Conservation (phyloP, 164 flowering plant genomes). For the Euptelea pleiosperma region DNA sequence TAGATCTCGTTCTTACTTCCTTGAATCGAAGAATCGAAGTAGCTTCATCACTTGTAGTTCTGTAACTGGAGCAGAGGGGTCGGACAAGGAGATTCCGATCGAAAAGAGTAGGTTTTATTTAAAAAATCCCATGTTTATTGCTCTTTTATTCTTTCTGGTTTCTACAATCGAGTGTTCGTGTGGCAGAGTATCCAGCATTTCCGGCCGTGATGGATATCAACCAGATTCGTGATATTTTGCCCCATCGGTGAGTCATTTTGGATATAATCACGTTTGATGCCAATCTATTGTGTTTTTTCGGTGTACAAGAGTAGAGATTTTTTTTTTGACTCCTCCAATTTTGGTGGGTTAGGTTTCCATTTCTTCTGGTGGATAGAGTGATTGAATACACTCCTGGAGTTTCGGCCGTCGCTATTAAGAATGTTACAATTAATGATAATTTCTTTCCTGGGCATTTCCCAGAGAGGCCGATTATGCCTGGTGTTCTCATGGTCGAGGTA, state of each 20-base stretch:
- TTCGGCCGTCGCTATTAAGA: slow-evolving; percentile 91
- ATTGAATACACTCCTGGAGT: slow-evolving; percentile 86
- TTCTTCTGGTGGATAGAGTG: slow-evolving; percentile 93
- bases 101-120: slow-evolving; percentile 26
- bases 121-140: not conserved
- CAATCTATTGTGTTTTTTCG: no score
- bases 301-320: no score
- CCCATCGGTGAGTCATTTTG: slow-evolving; percentile 57
- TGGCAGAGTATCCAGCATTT: slow-evolving; percentile 63
- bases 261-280: no score
- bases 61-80: slow-evolving; percentile 1
- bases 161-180: not conserved
- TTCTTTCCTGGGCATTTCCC: slow-evolving; percentile 99
- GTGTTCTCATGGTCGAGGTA: slow-evolving; percentile 99
- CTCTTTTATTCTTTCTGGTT: not conserved
- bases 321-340: not conserved
- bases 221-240: slow-evolving; percentile 80
- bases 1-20: not conserved
- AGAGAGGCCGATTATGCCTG: slow-evolving; percentile 99
- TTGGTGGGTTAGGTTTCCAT: slow-evolving; percentile 64
- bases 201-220: slow-evolving; percentile 86
- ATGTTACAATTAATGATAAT: slow-evolving; percentile 93
- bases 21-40: slow-evolving; percentile 3
- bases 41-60: slow-evolving; percentile 11
- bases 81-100: slow-evolving; percentile 20